Percentiles rank a stretch among this genome's conserved stretches.
Conservation (phyloP, 176 grass and related monocot species). For the Ensete glaucum region DNA sequence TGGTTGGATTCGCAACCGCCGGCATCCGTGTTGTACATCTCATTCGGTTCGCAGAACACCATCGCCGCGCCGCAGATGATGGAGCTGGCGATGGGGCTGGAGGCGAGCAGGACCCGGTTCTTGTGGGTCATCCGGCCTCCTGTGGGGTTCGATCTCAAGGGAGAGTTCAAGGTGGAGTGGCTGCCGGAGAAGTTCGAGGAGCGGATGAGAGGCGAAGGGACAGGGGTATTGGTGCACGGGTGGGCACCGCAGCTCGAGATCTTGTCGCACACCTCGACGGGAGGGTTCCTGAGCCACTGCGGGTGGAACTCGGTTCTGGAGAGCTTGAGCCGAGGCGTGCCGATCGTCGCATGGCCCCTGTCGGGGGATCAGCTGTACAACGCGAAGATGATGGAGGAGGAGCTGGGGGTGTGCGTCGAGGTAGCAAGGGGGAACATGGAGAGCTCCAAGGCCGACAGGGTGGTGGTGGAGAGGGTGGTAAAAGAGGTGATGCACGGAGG, state of each 20-base stretch:
- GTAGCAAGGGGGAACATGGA: slow-evolving; percentile 43
- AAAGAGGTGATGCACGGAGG: slow-evolving; percentile 24
- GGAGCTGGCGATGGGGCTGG: slow-evolving; percentile 43
- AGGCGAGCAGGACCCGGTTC: slow-evolving; percentile 42
- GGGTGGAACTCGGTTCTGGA: slow-evolving; percentile 18
- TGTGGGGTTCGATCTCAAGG: slow-evolving; percentile 29
- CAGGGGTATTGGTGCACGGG: slow-evolving; percentile 25
- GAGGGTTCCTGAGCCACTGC: slow-evolving; percentile 58
- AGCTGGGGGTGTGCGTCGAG: slow-evolving; percentile 50
- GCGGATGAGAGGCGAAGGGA: not conserved
- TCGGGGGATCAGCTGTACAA: slow-evolving; percentile 49
- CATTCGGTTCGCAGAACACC: slow-evolving; percentile 54
- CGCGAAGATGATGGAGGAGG: slow-evolving; percentile 31
- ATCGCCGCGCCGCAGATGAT: slow-evolving; percentile 37
- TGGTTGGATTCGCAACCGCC: slow-evolving; percentile 41
- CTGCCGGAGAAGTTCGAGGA: slow-evolving; percentile 54
- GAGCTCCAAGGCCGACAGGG: slow-evolving; percentile 15
- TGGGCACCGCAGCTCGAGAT: slow-evolving; percentile 53
- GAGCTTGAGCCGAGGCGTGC: slow-evolving; percentile 36
- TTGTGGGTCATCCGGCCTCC: slow-evolving; percentile 50
- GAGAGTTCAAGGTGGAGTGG: slow-evolving; percentile 32
- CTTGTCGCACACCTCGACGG: slow-evolving; percentile 35
- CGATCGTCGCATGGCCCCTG: slow-evolving; percentile 48
- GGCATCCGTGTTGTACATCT: slow-evolving; percentile 46
- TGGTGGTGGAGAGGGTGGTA: slow-evolving; percentile 14